These are phyloP conservation scores for Mimosa pudica DNA, from an alignment of 306 rosid species.

Conservation along the genomic window DNA sequence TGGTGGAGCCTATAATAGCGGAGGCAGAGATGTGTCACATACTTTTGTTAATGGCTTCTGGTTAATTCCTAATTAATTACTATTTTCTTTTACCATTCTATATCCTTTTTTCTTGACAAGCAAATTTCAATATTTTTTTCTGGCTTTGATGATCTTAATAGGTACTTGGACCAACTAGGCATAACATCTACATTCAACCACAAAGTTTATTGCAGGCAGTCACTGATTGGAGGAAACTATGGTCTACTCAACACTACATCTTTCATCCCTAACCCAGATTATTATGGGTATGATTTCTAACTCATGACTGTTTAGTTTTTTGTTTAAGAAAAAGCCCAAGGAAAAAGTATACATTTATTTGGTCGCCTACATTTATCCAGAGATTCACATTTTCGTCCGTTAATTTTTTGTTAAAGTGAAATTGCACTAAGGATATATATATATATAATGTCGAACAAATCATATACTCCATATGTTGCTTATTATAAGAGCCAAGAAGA, in stretches of 20 bases:
- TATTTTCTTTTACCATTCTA: background rate
- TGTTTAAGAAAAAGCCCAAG: no score
- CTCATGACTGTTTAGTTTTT: background rate
- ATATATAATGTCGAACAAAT: no score
- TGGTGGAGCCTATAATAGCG: slow-evolving; percentile 81
- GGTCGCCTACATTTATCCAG: no score
- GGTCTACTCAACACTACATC: slow-evolving; percentile 61
- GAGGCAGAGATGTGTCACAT: slow-evolving; percentile 63
- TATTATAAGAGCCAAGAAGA: no score
- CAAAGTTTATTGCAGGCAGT: slow-evolving; percentile 63
- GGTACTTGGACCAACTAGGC: slow-evolving; percentile 75
- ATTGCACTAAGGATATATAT: no score
- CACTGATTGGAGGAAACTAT: slow-evolving; percentile 72
- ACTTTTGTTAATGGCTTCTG: slow-evolving; percentile 69
- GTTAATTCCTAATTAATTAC: slow-evolving; percentile 28
- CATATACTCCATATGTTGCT: no score
- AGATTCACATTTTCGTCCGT: no score
- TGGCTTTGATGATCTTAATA: background rate
- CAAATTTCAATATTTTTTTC: background rate
- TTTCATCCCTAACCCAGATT: slow-evolving; percentile 71
- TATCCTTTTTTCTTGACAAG: background rate
- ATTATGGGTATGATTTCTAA: slow-evolving; percentile 49
- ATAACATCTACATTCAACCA: slow-evolving; percentile 61
- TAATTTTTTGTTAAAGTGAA: no score
- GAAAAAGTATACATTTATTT: no score